Evolutionary conservation across 805 yeast species (phyloP).

Genomic region (Komagataella kurtzmanii): DNA sequence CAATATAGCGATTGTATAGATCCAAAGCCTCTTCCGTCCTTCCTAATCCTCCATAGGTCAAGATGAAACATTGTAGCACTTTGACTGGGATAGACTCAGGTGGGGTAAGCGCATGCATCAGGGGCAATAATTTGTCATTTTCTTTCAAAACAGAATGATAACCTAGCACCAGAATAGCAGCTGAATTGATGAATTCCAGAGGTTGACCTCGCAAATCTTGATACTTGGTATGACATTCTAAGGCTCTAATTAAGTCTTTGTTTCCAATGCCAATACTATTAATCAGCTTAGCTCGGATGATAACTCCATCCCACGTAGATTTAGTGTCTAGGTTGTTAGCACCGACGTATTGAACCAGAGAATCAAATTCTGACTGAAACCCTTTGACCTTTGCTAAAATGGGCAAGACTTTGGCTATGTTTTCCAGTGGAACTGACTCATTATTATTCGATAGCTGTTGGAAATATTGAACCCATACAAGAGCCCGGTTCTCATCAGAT

Average conservation of each 20-base stretch:
- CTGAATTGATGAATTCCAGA: slow-evolving; percentile 9
- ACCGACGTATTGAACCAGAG: background rate
- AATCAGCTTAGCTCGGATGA: background rate
- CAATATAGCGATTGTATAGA: slow-evolving; percentile 15
- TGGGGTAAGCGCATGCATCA: slow-evolving; percentile 15
- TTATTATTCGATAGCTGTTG: background rate
- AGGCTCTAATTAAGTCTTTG: slow-evolving; percentile 9
- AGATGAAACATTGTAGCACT: slow-evolving; percentile 12
- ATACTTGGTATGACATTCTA: slow-evolving; percentile 11
- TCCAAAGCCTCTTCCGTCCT: slow-evolving; percentile 15
- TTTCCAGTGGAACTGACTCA: background rate
- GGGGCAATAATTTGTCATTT: slow-evolving; percentile 5
- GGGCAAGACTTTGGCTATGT: background rate
- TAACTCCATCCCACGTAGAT: background rate
- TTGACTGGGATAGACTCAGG: slow-evolving; percentile 13
- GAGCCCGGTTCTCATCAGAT: background rate
- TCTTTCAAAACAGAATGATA: slow-evolving; percentile 9
- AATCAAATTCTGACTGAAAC: background rate
- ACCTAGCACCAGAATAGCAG: slow-evolving; percentile 11
- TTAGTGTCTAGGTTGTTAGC: slow-evolving; percentile 1
- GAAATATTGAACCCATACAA: background rate
- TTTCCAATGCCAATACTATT: slow-evolving; percentile 1
- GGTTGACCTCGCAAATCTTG: slow-evolving; percentile 13
- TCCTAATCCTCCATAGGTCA: slow-evolving; percentile 16
- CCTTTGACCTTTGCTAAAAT: background rate